These are phyloP conservation scores for Fragilaria radians DNA, from an alignment of 108 stramenopile species.

Conservation along the genomic window DNA sequence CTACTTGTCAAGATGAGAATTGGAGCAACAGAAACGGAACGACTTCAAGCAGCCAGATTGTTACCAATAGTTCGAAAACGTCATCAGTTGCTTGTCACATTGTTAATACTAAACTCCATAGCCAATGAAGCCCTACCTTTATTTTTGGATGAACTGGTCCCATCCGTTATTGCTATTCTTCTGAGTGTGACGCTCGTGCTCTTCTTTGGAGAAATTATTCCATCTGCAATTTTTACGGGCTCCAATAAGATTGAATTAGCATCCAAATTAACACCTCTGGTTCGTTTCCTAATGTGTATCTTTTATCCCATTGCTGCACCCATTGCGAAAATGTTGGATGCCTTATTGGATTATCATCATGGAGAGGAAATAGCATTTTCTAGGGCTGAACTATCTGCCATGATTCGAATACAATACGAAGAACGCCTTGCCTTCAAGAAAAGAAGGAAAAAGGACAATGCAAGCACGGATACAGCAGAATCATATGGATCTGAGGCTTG, in stretches of 20 bases:
- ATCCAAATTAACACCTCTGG: constrained; percentile 65
- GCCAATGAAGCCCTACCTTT: constrained; percentile 93
- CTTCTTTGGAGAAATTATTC: constrained; percentile 69
- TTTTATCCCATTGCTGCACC: constrained; percentile 86
- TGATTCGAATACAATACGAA: constrained; percentile 76
- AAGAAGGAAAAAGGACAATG: constrained; percentile 18
- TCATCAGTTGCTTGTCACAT: constrained; percentile 89
- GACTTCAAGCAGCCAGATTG: constrained; percentile 32
- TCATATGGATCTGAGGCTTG: constrained; percentile 32
- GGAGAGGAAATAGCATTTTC: constrained; percentile 25
- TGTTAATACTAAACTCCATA: constrained; percentile 86
- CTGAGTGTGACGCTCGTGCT: constrained; percentile 85
- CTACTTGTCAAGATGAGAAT: constrained; percentile 70
- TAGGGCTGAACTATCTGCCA: constrained; percentile 62
- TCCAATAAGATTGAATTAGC: constrained; percentile 83
- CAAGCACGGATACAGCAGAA: constrained; percentile 22
- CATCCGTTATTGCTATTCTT: constrained; percentile 72
- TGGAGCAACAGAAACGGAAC: constrained; percentile 32
- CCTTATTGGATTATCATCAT: constrained; percentile 54
- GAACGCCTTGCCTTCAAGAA: constrained; percentile 48
- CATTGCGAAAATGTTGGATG: constrained; percentile 80
- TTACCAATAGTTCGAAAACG: constrained; percentile 75
- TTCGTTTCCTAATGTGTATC: constrained; percentile 65
- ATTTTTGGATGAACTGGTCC: constrained; percentile 87
- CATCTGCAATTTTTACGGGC: constrained; percentile 89